Evolutionary conservation across 2,329 filamentous ascomycete genomes (phyloP), one percentile per base, ranked within the genome.

Genomic region (Fusarium papillatum): DNA sequence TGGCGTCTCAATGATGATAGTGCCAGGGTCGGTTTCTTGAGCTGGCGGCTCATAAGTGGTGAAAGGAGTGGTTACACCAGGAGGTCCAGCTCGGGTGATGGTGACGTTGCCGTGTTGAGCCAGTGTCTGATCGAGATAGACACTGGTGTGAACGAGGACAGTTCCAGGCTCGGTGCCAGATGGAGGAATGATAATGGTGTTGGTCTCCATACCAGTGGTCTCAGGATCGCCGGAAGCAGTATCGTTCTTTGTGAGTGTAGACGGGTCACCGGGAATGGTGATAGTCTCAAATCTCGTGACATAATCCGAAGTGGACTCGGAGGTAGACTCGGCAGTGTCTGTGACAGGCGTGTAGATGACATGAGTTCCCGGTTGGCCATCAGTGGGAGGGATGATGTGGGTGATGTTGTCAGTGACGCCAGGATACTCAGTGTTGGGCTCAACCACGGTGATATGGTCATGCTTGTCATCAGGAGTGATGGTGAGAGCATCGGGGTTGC

Each of bases 101-200:
- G 73, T 76, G 10, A 76, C 64, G n/a, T 76, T 76, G 14, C 53
- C 73, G 22, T 76, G 73, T 5, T 63, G 53, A 6, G 73, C 60
- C 73, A 76, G 41, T 0, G 61, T 53, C 38, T 76, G 73, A 13
- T 76, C 70, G 29, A 76, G n/a, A 22, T 76, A 76, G 29, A 76
- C 73, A 64, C 73, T 76, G 36, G 73, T 76, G 4, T 76, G 73
- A 8, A 71, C 66, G 10, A 76, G 26, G 19, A 76, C 55, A 3
- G 73, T 76, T 64, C 73, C 73, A 8, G 73, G 73, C 57, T 76
- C 73, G 7, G 73, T 74, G 8, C 73, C 73, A n/a, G 73, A 76
- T 8, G 73, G 73, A 1, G 73, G 73, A 1, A 76, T 76, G n/a
- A 76, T 71, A 9, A 76, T 76, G 7, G 73, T 71, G 11, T 76